Evolutionary conservation across 345 rosid species (phyloP).

Genomic region (Populus nigra): DNA sequence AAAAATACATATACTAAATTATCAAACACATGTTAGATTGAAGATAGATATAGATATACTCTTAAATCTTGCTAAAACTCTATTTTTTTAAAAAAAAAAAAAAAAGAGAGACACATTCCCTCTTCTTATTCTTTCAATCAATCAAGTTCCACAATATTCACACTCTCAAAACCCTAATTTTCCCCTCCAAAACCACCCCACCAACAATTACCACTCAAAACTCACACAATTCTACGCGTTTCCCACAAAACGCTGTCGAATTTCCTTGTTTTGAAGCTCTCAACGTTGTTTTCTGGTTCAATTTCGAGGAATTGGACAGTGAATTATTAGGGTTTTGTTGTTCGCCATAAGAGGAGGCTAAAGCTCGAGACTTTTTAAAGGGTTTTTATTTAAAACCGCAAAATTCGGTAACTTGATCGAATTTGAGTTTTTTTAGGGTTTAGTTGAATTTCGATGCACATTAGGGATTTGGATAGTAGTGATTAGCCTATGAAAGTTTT

Average conservation of each 20-base stretch:
- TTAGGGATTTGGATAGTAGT: neutral
- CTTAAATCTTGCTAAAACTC: no score
- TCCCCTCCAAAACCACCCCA: neutral
- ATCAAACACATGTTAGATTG: no score
- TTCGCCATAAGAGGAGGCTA: neutral
- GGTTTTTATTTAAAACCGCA: neutral
- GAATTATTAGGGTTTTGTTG: neutral
- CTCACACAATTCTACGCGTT: neutral
- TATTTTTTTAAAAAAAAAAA: neutral
- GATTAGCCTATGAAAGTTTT: conserved; percentile 1
- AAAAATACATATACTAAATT: no score
- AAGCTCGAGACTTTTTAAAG: neutral
- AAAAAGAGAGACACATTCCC: conserved; percentile 17
- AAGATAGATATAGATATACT: no score
- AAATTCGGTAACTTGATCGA: neutral
- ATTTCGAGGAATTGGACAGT: neutral
- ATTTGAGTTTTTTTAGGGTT: neutral
- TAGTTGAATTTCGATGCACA: neutral
- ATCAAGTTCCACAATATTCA: conserved; percentile 10
- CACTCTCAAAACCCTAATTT: conserved; percentile 5
- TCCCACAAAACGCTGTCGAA: neutral
- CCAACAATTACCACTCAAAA: neutral
- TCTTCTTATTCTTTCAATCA: conserved; percentile 32
- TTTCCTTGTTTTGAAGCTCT: neutral
- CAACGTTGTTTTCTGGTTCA: neutral